A percentile compares a stretch with the other conserved stretches of the same genome.
These are phyloP conservation scores for Cercospora zeina DNA, from an alignment of 2,329 filamentous ascomycete species.

Conservation along the genomic window DNA sequence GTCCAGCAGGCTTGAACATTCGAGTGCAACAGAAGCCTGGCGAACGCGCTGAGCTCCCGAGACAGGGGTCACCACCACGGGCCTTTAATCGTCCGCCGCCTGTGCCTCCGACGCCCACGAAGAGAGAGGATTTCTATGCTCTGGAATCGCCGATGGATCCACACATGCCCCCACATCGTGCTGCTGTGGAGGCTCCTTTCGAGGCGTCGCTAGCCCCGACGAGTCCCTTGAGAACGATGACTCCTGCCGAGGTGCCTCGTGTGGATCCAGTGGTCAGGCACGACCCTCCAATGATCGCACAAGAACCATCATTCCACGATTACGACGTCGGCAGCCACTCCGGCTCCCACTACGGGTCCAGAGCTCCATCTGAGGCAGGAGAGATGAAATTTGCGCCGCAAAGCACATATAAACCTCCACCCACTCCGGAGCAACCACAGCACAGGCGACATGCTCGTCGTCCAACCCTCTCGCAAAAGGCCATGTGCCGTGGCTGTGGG, in stretches of 20 bases:
- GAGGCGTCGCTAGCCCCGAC: conserved; percentile 3
- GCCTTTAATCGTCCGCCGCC: conserved; percentile 8
- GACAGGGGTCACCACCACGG: conserved; percentile 29
- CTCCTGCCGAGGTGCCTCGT: conserved; percentile 7
- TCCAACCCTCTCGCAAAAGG: conserved; percentile 49
- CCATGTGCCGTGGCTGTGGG: conserved; percentile 80
- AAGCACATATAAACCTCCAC: conserved; percentile 21
- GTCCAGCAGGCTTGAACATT: conserved; percentile 30
- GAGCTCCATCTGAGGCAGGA: conserved; percentile 2
- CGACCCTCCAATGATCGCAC: neutral
- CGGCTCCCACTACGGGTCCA: conserved; percentile 1
- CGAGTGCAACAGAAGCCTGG: conserved; percentile 33
- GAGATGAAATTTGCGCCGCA: conserved; percentile 21
- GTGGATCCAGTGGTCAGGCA: neutral
- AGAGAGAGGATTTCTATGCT: conserved; percentile 7
- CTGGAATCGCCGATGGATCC: conserved; percentile 42
- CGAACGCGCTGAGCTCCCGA: conserved; percentile 32
- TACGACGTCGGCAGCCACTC: neutral
- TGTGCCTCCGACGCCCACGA: neutral
- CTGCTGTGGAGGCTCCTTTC: conserved; percentile 9
- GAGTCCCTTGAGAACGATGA: conserved; percentile 7
- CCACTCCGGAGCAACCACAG: conserved; percentile 25
- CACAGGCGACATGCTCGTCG: conserved; percentile 3
- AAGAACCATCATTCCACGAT: neutral
- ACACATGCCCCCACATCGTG: conserved; percentile 20